Percentiles rank a stretch among this genome's conserved stretches.
Conservation (phyloP, 768 basidiomycete species). For the Wakefieldia striispora region DNA sequence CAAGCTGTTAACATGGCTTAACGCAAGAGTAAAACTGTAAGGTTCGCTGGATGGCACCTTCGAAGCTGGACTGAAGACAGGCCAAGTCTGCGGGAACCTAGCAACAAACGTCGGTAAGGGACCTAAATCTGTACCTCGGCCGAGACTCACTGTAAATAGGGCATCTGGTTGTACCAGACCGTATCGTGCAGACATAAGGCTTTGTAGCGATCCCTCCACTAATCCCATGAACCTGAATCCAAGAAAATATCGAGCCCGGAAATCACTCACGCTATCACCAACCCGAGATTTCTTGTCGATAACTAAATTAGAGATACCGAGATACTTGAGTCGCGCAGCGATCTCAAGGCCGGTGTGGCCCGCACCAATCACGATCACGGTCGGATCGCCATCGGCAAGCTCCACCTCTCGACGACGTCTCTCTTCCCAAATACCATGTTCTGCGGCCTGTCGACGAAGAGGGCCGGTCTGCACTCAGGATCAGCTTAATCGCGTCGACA, state of each 20-base stretch:
- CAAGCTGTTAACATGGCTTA: constrained; percentile 40
- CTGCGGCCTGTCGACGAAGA: constrained; percentile 39
- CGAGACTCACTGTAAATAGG: constrained; percentile 47
- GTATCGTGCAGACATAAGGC: constrained; percentile 54
- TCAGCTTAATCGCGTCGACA: neutral
- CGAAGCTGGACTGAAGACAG: constrained; percentile 46
- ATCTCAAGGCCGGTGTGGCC: constrained; percentile 67
- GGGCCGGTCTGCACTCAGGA: constrained; percentile 31
- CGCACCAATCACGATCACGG: constrained; percentile 61
- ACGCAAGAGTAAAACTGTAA: neutral
- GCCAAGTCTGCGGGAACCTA: constrained; percentile 61
- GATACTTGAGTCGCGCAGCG: constrained; percentile 62
- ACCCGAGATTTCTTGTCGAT: constrained; percentile 37
- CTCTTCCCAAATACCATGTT: constrained; percentile 57
- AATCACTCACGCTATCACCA: constrained; percentile 41
- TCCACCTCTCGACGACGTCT: constrained; percentile 41
- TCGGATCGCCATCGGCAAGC: constrained; percentile 50
- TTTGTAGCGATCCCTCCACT: constrained; percentile 61
- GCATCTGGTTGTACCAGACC: constrained; percentile 55
- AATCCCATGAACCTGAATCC: constrained; percentile 1
- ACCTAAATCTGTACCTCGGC: neutral
- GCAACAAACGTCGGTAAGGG: neutral
- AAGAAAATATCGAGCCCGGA: neutral
- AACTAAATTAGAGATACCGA: constrained; percentile 50
- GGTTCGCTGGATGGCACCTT: constrained; percentile 35